Percentiles rank a stretch among this genome's conserved stretches.
Conservation (phyloP, 176 grass and related monocot genomes). For the Elymus sibiricus region DNA sequence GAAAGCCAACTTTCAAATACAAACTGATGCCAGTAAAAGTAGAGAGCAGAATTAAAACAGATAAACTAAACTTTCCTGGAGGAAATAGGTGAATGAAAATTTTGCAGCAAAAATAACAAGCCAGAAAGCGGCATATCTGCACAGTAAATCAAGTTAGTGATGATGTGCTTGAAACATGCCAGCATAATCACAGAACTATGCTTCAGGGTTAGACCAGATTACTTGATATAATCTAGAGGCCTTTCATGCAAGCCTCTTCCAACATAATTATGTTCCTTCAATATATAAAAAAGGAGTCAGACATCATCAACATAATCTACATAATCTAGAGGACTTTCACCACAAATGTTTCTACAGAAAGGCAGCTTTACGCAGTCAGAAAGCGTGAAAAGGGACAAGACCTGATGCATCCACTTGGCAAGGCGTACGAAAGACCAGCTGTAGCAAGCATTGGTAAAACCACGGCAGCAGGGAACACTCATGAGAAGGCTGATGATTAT, state of each 20-base stretch:
- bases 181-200: slow-evolving; percentile 11
- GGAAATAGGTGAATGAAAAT: slow-evolving; percentile 98
- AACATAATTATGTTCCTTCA: slow-evolving; percentile 89
- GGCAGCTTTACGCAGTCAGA: background rate
- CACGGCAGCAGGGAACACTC: slow-evolving; percentile 67
- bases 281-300: slow-evolving; percentile 28
- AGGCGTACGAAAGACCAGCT: slow-evolving; percentile 71
- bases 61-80: slow-evolving; percentile 69
- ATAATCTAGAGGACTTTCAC: slow-evolving; percentile 4
- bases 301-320: slow-evolving; percentile 7
- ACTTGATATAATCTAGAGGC: slow-evolving; percentile 74
- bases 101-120: slow-evolving; percentile 76
- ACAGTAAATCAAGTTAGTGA: slow-evolving; percentile 33
- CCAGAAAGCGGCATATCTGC: slow-evolving; percentile 85
- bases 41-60: background rate
- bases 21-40: background rate
- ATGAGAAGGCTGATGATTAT: slow-evolving; percentile 70
- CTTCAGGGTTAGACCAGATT: slow-evolving; percentile 27
- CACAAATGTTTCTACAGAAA: slow-evolving; percentile 25
- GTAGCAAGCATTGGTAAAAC: slow-evolving; percentile 63
- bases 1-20: slow-evolving; percentile 21
- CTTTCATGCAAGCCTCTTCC: slow-evolving; percentile 83
- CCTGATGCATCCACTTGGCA: slow-evolving; percentile 90
- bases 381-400: slow-evolving; percentile 19
- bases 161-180: slow-evolving; percentile 11